Base-by-base conservation (phyloP, 768 basidiomycete species). In the Tricholomella constricta region DNA sequence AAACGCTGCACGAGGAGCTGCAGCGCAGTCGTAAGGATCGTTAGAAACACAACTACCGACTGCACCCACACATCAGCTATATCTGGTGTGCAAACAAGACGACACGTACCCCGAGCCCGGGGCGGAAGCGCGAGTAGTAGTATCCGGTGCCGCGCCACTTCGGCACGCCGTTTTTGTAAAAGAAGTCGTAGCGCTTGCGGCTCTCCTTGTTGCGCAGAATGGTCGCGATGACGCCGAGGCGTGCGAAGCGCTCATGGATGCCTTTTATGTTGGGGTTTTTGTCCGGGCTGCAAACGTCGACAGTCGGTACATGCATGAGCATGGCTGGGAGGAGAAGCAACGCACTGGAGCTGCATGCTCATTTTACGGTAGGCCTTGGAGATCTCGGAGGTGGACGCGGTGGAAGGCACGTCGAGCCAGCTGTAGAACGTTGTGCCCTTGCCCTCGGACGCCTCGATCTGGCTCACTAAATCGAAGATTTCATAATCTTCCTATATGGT, bases 101-200 rank as follows among this genome's bases (percentile, higher is more conserved):
- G 32, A 55, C 34, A 50, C 82, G 57, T 62, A 89, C 89, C 54
- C 83, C 83, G 55, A 98, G 78, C 22, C 94, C 93, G n/a, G 96
- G 96, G 26, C 96, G 82, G 79, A 90, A 99, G 47, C 97, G 86
- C 26, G 91, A 84, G 70, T 98, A 99, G 70, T 98, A 98, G 72
- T 98, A 98, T 38, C 93, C 91, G 27, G 91, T 94, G 14, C 94
- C 96, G 58, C 95, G 80, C 96, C 96, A 99, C 66, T 81, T 90
- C 0, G 96, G 96, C 3, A 99, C 94, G 19, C 96, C 96, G 57
- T 98, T 98, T 72, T 96, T 94, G 78, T 90, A 91, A 80, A 98
- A 99, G 69, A 91, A 91, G 68, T 92, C 89, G 57, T 92, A 92
- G 60, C 91, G 91, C 68, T 90, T 81, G 32, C 94, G 82, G 43